Evolutionary conservation across 2,329 filamentous ascomycete genomes (phyloP).

Genomic region (Dactylella cylindrospora): DNA sequence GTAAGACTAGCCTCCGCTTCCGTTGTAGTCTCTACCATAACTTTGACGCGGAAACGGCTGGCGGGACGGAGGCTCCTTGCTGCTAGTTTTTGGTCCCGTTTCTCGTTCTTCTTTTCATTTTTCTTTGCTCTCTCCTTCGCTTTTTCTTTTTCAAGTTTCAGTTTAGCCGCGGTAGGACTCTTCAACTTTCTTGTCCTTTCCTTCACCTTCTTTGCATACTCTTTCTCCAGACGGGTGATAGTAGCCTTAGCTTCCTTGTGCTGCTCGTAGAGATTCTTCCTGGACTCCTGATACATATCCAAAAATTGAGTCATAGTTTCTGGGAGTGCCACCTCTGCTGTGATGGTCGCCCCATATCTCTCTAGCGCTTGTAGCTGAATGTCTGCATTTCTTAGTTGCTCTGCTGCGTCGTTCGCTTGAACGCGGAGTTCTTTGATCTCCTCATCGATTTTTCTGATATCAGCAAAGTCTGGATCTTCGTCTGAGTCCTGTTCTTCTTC

Average conservation of each 20-base stretch:
- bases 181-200: constrained; percentile 48
- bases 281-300: constrained; percentile 49
- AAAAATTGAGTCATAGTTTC: constrained; percentile 51
- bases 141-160: constrained; percentile 47
- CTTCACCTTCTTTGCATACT: constrained; percentile 49
- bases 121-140: constrained; percentile 46
- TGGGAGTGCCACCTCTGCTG: constrained; percentile 49
- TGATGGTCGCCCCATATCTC: constrained; percentile 50
- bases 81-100: constrained; percentile 47
- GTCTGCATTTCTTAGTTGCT: constrained; percentile 46
- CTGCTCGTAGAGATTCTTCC: constrained; percentile 31
- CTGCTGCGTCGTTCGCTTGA: constrained; percentile 45
- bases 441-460: constrained; percentile 44
- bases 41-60: constrained; percentile 29
- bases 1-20: constrained; percentile 39
- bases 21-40: constrained; percentile 31
- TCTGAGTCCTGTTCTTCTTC: constrained; percentile 49
- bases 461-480: constrained; percentile 47
- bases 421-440: constrained; percentile 47
- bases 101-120: constrained; percentile 48
- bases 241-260: constrained; percentile 44
- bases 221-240: constrained; percentile 43
- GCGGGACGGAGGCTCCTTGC: constrained; percentile 43
- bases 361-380: constrained; percentile 51
- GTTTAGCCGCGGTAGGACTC: constrained; percentile 40